Percentiles rank a stretch among this genome's conserved stretches.
Evolutionary conservation across 73 alveolate genomes (phyloP).

Genomic region (Stentor coeruleus): DNA sequence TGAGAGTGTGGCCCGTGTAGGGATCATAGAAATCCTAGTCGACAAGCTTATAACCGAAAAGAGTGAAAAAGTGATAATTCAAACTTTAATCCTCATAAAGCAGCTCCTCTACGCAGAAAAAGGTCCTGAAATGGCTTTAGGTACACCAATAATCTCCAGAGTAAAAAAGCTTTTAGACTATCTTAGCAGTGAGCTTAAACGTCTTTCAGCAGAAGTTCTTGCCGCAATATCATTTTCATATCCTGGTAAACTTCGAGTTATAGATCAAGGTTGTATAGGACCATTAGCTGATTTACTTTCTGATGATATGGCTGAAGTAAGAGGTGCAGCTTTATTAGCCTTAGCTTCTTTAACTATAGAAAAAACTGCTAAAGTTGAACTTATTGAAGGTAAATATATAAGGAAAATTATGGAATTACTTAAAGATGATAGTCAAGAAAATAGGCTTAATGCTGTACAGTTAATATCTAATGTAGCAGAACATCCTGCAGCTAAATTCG

Average conservation of each 20-base stretch:
- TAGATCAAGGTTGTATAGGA: constrained; percentile 57
- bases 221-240: constrained; percentile 54
- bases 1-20: constrained; percentile 45
- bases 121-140: constrained; percentile 49
- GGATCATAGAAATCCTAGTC: constrained; percentile 51
- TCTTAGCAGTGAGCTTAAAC: constrained; percentile 40
- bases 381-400: constrained; percentile 54
- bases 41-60: constrained; percentile 60
- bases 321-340: constrained; percentile 66
- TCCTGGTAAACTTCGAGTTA: constrained; percentile 59
- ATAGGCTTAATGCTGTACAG: constrained; percentile 61
- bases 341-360: constrained; percentile 55
- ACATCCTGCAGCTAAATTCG: constrained; percentile 68
- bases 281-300: constrained; percentile 52
- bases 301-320: constrained; percentile 52
- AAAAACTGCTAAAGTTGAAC: constrained; percentile 67
- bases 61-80: constrained; percentile 52
- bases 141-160: constrained; percentile 53
- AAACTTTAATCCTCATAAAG: constrained; percentile 45
- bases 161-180: constrained; percentile 47
- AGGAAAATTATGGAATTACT: constrained; percentile 54
- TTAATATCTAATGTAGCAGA: constrained; percentile 62
- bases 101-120: constrained; percentile 55
- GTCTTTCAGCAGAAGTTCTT: constrained; percentile 53
- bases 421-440: constrained; percentile 53